Base-by-base conservation (phyloP, 306 rosid genomes). In the Amphicarpaea edgeworthii region DNA sequence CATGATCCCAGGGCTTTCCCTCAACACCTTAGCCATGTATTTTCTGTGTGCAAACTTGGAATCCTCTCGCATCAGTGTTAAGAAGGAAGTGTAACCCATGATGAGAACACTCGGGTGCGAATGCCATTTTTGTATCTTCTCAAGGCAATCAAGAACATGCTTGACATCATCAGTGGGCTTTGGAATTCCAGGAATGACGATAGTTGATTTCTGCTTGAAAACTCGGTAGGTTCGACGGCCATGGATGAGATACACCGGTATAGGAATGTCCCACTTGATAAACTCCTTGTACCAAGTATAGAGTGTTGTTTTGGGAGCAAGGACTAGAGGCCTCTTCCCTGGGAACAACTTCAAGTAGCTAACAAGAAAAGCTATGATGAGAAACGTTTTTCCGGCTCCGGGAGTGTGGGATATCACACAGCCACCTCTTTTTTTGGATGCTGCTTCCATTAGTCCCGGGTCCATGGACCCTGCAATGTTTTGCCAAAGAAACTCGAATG, bases 201-300 rank as follows among this genome's bases (percentile, higher is more conserved):
- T 51, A 0, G 79, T 34, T 8, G 49, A 6, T 23, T 90, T 84
- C 78, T 89, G 81, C 79, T 79, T 88, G 87, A 85, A 87, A 16
- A 81, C 95, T 75, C 90, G 64, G 67, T 85, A 90, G 75, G 96
- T 92, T 84, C 90, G 77, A 14, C 98, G 95, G 14, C 97, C 97
- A 20, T 94, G 98, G 73, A 94, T 90, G 50, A 94, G 83, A 83
- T 94, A 85, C 77, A 94, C 96, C 0, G 98, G 98, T 51, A 94
- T 70, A 41, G 98, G 97, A 87, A 90, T 90, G 72, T 94, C 85
- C 98, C 98, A 94, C 85, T 94, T 94, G 53, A 94, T 94, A 51
- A 92, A 94, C 80, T 94, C 98, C 79, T 94, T 94, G 75, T 92
- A 94, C 98, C 98, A 94, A 8, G 97, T 94, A 70, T 92, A 94